Conservation (phyloP, 768 basidiomycete species). For the Leccinellum luteum region DNA sequence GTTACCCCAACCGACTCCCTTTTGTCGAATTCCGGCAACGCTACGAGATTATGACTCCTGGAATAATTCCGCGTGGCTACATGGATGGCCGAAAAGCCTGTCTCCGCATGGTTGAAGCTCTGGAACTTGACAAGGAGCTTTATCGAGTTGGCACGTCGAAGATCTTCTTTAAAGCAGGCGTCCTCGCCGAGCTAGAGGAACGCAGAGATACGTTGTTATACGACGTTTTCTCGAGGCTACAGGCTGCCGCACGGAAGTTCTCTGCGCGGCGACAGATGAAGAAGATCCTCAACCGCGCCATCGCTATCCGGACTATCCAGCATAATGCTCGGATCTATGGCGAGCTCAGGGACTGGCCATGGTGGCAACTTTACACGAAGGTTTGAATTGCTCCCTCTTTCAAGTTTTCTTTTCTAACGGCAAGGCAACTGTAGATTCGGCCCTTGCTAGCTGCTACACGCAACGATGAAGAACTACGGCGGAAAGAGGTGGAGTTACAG, state of each 20-base stretch:
- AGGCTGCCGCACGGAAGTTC: conserved; percentile 83
- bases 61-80: conserved; percentile 89
- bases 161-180: conserved; percentile 98
- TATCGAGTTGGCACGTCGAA: conserved; percentile 96
- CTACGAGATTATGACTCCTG: conserved; percentile 93
- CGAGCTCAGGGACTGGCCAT: conserved; percentile 92
- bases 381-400: conserved; percentile 33
- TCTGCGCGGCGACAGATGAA: conserved; percentile 87
- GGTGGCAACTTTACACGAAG: conserved; percentile 99
- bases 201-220: conserved; percentile 83
- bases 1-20: conserved; percentile 94
- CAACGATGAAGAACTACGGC: conserved; percentile 86
- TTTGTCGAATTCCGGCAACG: conserved; percentile 97
- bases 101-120: conserved; percentile 81
- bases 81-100: conserved; percentile 98
- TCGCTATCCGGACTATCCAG: conserved; percentile 90
- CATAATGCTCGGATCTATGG: conserved; percentile 90
- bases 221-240: conserved; percentile 85
- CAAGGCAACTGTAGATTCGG: conserved; percentile 58
- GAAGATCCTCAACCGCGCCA: conserved; percentile 90
- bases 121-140: conserved; percentile 80
- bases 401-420: background rate
- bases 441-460: conserved; percentile 91
- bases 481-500: conserved; percentile 81
- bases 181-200: conserved; percentile 94